These are phyloP conservation scores for Ceratocystiopsis brevicomis DNA, from an alignment of 2,329 filamentous ascomycete genomes.

Conservation along the genomic window DNA sequence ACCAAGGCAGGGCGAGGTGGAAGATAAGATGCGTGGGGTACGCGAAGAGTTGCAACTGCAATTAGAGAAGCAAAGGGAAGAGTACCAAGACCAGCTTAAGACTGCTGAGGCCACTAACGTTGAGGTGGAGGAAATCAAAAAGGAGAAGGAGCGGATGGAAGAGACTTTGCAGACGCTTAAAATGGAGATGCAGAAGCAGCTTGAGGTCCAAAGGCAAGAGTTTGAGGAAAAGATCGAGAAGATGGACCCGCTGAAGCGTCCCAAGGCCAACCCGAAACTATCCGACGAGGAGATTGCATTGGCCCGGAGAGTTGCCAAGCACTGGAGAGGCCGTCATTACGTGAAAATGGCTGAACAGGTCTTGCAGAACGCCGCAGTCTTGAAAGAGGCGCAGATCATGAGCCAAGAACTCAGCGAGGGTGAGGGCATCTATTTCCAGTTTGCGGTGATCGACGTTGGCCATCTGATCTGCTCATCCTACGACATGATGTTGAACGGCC, in stretches of 20 bases:
- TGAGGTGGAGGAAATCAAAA: conserved; percentile 66
- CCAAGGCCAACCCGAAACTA: conserved; percentile 42
- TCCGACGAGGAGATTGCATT: conserved; percentile 53
- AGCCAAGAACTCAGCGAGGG: conserved; percentile 73
- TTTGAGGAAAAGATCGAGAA: conserved; percentile 73
- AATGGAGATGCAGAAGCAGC: conserved; percentile 71
- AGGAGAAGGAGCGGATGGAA: conserved; percentile 73
- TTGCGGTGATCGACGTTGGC: conserved; percentile 74
- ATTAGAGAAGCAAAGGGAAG: conserved; percentile 67
- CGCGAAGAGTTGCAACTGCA: conserved; percentile 71
- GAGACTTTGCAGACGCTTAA: conserved; percentile 60
- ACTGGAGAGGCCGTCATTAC: conserved; percentile 72
- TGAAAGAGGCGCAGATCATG: conserved; percentile 97
- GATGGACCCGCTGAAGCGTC: conserved; percentile 44
- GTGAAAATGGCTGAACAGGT: conserved; percentile 88
- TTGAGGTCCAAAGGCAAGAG: conserved; percentile 64
- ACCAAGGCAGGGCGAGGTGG: conserved; percentile 57
- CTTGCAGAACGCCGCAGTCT: conserved; percentile 63
- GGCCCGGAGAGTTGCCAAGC: conserved; percentile 45
- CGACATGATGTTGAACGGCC: conserved; percentile 84
- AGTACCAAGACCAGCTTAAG: conserved; percentile 61
- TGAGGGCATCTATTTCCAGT: conserved; percentile 85
- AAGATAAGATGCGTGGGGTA: conserved; percentile 54
- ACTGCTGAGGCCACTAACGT: conserved; percentile 54
- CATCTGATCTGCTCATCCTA: conserved; percentile 86